Percentiles rank a stretch among this genome's conserved stretches.
These are phyloP conservation scores for Sporobolomyces pararoseus DNA, from an alignment of 768 basidiomycete species.

Conservation along the genomic window DNA sequence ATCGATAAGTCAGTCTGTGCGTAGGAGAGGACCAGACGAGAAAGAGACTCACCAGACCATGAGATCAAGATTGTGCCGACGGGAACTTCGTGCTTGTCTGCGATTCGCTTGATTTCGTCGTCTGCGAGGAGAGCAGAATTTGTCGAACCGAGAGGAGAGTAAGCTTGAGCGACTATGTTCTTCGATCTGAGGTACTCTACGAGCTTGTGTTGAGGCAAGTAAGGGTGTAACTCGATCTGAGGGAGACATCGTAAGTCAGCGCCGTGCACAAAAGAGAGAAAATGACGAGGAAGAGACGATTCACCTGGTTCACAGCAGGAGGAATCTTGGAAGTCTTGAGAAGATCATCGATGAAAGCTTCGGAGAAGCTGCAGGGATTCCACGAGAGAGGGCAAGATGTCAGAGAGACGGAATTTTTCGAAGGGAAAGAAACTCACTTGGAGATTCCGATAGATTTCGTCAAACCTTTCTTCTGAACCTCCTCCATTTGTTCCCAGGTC, in stretches of 20 bases:
- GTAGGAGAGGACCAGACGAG: constrained; percentile 46
- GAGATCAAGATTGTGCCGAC: constrained; percentile 69
- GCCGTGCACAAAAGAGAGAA: constrained; percentile 49
- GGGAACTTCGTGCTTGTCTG: constrained; percentile 59
- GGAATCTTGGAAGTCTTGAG: constrained; percentile 55
- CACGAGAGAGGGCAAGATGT: neutral
- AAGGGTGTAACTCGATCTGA: constrained; percentile 62
- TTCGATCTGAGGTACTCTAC: constrained; percentile 58
- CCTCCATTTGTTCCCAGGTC: constrained; percentile 58
- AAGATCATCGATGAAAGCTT: constrained; percentile 62
- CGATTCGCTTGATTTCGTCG: constrained; percentile 60
- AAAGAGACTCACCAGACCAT: constrained; percentile 62
- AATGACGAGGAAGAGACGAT: constrained; percentile 52
- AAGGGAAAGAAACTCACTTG: constrained; percentile 24
- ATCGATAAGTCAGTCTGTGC: neutral
- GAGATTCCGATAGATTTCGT: constrained; percentile 67
- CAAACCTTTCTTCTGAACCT: constrained; percentile 57
- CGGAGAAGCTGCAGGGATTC: constrained; percentile 61
- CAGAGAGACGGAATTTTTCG: too few species aligned
- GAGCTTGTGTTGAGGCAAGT: constrained; percentile 62
- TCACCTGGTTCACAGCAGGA: constrained; percentile 74
- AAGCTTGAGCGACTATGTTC: constrained; percentile 69
- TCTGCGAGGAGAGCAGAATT: constrained; percentile 56
- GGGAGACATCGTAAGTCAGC: neutral
- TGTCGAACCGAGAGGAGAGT: constrained; percentile 64